Percentiles rank a stretch among this genome's conserved stretches.
These are phyloP conservation scores for Teratosphaeria epicoccoides DNA, from an alignment of 2,329 filamentous ascomycete genomes.

Conservation along the genomic window DNA sequence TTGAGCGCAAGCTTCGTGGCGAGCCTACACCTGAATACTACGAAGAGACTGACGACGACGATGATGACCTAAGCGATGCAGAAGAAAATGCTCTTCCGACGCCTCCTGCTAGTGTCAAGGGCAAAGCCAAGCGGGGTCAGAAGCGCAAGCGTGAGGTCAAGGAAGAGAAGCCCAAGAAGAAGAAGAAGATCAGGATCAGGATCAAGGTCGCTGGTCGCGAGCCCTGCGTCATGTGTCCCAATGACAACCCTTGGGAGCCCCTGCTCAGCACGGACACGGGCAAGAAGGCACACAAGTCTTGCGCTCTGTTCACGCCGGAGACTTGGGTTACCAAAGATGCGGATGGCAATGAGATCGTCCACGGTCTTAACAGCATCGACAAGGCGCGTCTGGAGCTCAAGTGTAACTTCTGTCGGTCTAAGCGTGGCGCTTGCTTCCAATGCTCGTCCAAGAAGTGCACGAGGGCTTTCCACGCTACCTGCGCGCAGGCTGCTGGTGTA, in stretches of 20 bases:
- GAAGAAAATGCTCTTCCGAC: slow-evolving; percentile 60
- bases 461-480: slow-evolving; percentile 88
- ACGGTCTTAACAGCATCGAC: slow-evolving; percentile 68
- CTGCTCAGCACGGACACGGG: slow-evolving; percentile 83
- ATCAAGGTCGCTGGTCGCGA: slow-evolving; percentile 61
- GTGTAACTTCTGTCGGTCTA: slow-evolving; percentile 88
- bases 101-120: slow-evolving; percentile 63
- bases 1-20: slow-evolving; percentile 84
- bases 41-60: slow-evolving; percentile 64
- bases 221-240: slow-evolving; percentile 85
- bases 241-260: slow-evolving; percentile 70
- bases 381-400: slow-evolving; percentile 84
- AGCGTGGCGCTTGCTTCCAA: slow-evolving; percentile 92
- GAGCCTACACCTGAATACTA: slow-evolving; percentile 72
- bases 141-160: slow-evolving; percentile 59
- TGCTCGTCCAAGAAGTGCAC: slow-evolving; percentile 93
- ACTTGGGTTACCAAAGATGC: slow-evolving; percentile 68
- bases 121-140: slow-evolving; percentile 47
- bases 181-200: slow-evolving; percentile 69
- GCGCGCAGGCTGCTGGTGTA: slow-evolving; percentile 82
- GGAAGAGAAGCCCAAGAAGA: slow-evolving; percentile 45
- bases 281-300: slow-evolving; percentile 75
- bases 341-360: slow-evolving; percentile 59
- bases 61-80: slow-evolving; percentile 37
- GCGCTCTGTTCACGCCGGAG: slow-evolving; percentile 83